A percentile compares a stretch with the other conserved stretches of the same genome.
These are phyloP conservation scores for Rutstroemia sp. DNA, from an alignment of 2,329 filamentous ascomycete species.

Conservation along the genomic window DNA sequence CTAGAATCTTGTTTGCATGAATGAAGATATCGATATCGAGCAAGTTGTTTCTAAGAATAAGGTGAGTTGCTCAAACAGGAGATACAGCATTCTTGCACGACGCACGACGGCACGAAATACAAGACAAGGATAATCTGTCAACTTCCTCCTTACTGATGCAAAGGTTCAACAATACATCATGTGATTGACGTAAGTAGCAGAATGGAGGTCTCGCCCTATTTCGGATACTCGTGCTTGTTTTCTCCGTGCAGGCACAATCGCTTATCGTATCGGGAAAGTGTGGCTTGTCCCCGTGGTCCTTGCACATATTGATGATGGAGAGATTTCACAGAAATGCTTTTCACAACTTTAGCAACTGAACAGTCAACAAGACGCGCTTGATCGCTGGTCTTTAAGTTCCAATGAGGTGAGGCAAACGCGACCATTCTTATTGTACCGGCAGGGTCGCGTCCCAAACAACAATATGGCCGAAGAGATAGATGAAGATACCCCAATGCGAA, in stretches of 20 bases:
- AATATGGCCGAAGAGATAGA: slow-evolving; percentile 14
- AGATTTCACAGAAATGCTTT: background rate
- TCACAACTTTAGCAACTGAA: background rate
- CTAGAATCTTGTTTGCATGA: background rate
- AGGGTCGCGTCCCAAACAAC: background rate
- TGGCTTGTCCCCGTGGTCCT: background rate
- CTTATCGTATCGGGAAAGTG: background rate
- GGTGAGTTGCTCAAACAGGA: no score
- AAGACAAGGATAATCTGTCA: background rate
- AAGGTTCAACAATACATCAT: background rate
- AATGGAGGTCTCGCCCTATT: no score
- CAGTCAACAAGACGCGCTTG: background rate
- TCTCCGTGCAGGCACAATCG: no score
- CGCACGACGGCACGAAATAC: no score
- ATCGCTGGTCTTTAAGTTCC: background rate
- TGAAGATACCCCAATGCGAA: slow-evolving; percentile 15
- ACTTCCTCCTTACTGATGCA: background rate
- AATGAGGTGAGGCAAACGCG: background rate
- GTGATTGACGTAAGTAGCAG: background rate
- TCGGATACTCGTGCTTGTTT: no score
- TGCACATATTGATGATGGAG: background rate
- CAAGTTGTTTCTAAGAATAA: background rate
- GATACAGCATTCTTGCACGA: no score
- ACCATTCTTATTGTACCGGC: background rate
- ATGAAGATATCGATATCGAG: background rate